phyloP scores from a whole-genome alignment of 2,329 filamentous ascomycete species.

The Pseudofabraea citricarpa region DNA sequence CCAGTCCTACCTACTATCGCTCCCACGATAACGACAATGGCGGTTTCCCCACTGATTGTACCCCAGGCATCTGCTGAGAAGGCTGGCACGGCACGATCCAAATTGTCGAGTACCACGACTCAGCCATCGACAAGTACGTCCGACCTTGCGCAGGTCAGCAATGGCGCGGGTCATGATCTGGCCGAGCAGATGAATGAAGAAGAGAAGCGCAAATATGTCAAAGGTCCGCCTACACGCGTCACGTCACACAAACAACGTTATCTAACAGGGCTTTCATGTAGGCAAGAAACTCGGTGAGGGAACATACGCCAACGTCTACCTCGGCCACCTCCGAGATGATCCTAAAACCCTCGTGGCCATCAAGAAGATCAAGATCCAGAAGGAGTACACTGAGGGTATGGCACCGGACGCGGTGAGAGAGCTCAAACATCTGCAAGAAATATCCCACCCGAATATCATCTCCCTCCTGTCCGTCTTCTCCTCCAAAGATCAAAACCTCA shows the following conservation, averaged over 20 bases:
- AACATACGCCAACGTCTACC: conserved; percentile 94
- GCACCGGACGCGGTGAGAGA: conserved; percentile 93
- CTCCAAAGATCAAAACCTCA: conserved; percentile 93
- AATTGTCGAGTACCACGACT: conserved; percentile 5
- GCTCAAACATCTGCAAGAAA: conserved; percentile 90
- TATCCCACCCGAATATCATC: conserved; percentile 94
- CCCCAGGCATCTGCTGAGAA: conserved; percentile 5
- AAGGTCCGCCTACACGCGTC: conserved; percentile 52
- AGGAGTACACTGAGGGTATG: conserved; percentile 85
- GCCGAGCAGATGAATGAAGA: conserved; percentile 79
- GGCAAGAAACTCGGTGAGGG: conserved; percentile 91
- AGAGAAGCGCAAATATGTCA: conserved; percentile 84
- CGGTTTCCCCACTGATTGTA: conserved; percentile 13
- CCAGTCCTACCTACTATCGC: too few species aligned
- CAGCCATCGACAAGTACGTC: conserved; percentile 11
- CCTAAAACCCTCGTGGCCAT: conserved; percentile 77
- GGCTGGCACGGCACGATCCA: conserved; percentile 5
- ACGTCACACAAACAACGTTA: too few species aligned
- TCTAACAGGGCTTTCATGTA: too few species aligned
- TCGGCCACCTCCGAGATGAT: conserved; percentile 72
- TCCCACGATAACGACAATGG: too few species aligned
- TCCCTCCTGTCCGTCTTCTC: conserved; percentile 88
- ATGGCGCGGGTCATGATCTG: conserved; percentile 42
- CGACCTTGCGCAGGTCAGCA: conserved; percentile 9
- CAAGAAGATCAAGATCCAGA: conserved; percentile 86